Evolutionary conservation across 331 rosid species (phyloP).

Genomic region (Stylosanthes scabra): DNA sequence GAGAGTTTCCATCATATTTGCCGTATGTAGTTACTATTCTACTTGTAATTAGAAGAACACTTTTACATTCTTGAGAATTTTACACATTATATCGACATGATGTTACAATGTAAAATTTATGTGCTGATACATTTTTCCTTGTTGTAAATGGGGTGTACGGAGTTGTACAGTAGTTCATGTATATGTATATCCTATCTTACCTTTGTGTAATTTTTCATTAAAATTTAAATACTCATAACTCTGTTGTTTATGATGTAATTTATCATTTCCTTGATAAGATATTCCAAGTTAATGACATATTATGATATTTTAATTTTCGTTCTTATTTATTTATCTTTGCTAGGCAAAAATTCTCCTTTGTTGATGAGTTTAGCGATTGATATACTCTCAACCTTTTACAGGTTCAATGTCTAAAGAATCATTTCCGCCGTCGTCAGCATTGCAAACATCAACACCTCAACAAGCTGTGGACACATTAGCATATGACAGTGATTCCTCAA

Average conservation of each 20-base stretch:
- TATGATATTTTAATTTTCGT: conserved; percentile 25
- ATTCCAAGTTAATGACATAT: conserved; percentile 4
- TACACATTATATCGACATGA: too few relatives aligned
- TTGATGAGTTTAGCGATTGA: conserved; percentile 36
- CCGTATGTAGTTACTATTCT: too few relatives aligned
- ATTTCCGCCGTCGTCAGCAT: conserved; percentile 44
- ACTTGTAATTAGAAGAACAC: too few relatives aligned
- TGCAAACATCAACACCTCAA: conserved; percentile 41
- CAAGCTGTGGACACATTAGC: conserved; percentile 45
- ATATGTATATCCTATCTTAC: neutral
- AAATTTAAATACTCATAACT: neutral
- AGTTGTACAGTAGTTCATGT: too few relatives aligned
- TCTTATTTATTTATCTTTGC: conserved; percentile 16
- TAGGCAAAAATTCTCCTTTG: conserved; percentile 5
- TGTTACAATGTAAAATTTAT: too few relatives aligned
- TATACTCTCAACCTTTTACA: conserved; percentile 37
- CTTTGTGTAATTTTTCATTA: neutral
- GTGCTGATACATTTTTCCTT: too few relatives aligned
- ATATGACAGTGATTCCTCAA: conserved; percentile 80
- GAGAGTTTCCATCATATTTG: too few relatives aligned
- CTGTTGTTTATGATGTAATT: neutral
- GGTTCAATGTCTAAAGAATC: conserved; percentile 69
- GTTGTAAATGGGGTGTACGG: too few relatives aligned
- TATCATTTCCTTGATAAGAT: neutral
- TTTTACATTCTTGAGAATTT: too few relatives aligned